These are phyloP conservation scores for Sordariomycetes sp. DNA, from an alignment of 2,329 filamentous ascomycete genomes.

Conservation along the genomic window DNA sequence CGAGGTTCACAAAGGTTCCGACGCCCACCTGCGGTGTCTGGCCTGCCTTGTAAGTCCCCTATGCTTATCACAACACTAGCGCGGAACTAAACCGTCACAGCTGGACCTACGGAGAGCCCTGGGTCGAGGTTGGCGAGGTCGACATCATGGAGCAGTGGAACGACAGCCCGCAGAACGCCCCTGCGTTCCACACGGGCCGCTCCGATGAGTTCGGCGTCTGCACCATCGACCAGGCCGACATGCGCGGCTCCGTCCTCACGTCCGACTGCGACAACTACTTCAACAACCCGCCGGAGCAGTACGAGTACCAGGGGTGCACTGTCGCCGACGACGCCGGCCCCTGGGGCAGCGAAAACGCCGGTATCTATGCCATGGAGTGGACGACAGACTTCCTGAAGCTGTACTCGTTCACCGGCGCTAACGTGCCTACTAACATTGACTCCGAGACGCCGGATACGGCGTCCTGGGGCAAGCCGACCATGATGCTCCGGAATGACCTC, in stretches of 20 bases:
- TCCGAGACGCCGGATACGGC: slow-evolving; percentile 41
- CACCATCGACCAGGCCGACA: slow-evolving; percentile 14
- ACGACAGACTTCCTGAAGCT: slow-evolving; percentile 24
- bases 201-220: slow-evolving; percentile 18
- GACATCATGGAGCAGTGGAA: slow-evolving; percentile 59
- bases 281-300: slow-evolving; percentile 18
- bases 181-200: slow-evolving; percentile 42
- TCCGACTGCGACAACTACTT: slow-evolving; percentile 26
- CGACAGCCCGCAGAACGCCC: slow-evolving; percentile 33
- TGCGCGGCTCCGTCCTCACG: slow-evolving; percentile 17
- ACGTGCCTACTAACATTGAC: slow-evolving; percentile 19
- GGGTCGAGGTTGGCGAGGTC: slow-evolving; percentile 51
- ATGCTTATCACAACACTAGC: not conserved
- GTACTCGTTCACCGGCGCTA: slow-evolving; percentile 21
- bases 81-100: slow-evolving; percentile 10
- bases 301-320: slow-evolving; percentile 24
- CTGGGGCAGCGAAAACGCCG: slow-evolving; percentile 24
- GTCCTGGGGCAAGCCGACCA: slow-evolving; percentile 50
- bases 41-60: slow-evolving; percentile 48
- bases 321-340: slow-evolving; percentile 22
- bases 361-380: slow-evolving; percentile 25
- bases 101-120: slow-evolving; percentile 37
- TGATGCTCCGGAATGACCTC: slow-evolving; percentile 38
- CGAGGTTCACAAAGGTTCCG: slow-evolving; percentile 59
- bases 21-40: slow-evolving; percentile 52